Base-by-base conservation (phyloP, 23 red algal genomes). In the Gracilaria caudata region DNA sequence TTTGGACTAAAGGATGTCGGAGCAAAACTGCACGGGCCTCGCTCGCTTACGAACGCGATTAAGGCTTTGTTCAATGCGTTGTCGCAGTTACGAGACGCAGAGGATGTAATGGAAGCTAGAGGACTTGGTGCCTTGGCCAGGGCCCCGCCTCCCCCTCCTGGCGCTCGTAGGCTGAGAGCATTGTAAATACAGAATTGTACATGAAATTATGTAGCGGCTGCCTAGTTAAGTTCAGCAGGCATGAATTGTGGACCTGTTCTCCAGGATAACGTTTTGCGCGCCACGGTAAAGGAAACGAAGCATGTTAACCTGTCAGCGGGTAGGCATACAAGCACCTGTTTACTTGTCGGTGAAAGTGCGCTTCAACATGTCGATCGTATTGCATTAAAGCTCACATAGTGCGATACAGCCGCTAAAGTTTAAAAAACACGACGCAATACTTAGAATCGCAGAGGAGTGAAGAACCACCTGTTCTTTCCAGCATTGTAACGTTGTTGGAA, bases 401-500 rank as follows among this genome's bases (percentile, higher is more conserved):
- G 61, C 30, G 61, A 75, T 0, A 28, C 43, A 36, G 2, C 33
- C 19, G 40, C 38, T 75, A 47, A 75, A 65, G 24, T 7, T 35
- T 37, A 3, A 80, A 7, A 60, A 10, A n/a, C 54, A 80, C 51
- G 17, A 16, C 9, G 32, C 51, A 80, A 19, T 6, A 37, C 21
- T 65, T 90, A 98, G 75, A 98, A 98, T 64, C 90, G 74, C 65
- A 99, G 79, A 44, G 91, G 88, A 24, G 88, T 77, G 85, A 99
- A 99, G 79, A 99, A 95, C 97, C 97, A 99, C 73, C 53, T 73
- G 80, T 95, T 93, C 77, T 95, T 95, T 14, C 97, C 97, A 17
- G 91, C 82, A 49, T 94, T 91, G 65, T 96, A 95, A 41, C 89
- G 74, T 73, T 95, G 84, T 75, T 92, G 74, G 24, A 99, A 61